Percentiles rank a stretch among this genome's conserved stretches.
Conservation (phyloP, 164 flowering plant genomes). For the Buxus sempervirens region DNA sequence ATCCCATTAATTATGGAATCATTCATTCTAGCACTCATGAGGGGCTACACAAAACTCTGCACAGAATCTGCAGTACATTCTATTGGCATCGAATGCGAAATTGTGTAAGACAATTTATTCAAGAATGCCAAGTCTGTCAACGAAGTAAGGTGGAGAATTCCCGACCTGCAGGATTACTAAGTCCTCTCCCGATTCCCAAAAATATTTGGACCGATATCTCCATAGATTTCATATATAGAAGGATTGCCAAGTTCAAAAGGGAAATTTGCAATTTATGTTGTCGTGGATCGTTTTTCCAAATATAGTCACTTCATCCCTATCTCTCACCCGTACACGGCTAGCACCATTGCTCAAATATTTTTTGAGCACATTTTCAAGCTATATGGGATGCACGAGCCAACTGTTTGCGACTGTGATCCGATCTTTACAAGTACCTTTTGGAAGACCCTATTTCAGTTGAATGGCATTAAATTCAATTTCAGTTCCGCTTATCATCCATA, state of each 20-base stretch:
- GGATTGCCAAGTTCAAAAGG: background rate
- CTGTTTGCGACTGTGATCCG: no score
- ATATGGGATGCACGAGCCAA: background rate
- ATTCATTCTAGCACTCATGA: slow-evolving; percentile 6
- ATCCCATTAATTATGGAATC: background rate
- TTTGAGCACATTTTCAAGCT: no score
- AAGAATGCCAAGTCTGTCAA: background rate
- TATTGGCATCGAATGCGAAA: slow-evolving; percentile 1
- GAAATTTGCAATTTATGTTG: slow-evolving; percentile 6
- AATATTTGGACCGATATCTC: no score
- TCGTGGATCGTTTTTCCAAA: slow-evolving; percentile 6
- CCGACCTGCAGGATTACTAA: background rate
- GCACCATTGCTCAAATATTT: background rate
- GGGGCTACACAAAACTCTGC: slow-evolving; percentile 7
- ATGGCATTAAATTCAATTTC: slow-evolving; percentile 5
- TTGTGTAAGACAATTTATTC: background rate
- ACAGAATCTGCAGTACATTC: background rate
- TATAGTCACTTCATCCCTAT: no score
- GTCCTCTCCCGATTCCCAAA: no score
- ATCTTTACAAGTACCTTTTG: background rate
- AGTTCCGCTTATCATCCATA: no score
- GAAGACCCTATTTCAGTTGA: background rate
- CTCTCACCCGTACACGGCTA: slow-evolving; percentile 5
- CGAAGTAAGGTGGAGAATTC: background rate
- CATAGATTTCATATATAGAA: no score